These are phyloP conservation scores for Remersonia thermophila DNA, from an alignment of 2,329 filamentous ascomycete genomes.

Conservation along the genomic window DNA sequence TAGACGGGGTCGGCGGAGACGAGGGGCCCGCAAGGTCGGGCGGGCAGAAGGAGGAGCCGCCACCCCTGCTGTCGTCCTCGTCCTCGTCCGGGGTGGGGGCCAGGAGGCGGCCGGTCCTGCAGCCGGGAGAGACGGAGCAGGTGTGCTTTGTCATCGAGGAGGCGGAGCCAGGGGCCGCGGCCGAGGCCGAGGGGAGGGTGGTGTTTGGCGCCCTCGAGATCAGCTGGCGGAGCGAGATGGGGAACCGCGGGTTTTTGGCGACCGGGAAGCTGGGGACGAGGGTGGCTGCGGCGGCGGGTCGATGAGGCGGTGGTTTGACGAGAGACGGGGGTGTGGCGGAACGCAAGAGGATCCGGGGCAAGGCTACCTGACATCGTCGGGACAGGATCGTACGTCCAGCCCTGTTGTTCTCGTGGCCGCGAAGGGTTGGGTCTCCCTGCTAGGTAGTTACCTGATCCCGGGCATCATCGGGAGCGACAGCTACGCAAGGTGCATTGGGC, in stretches of 20 bases:
- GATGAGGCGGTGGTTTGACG: not conserved
- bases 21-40: no score
- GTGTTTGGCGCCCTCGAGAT: constrained; percentile 73
- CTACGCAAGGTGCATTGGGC: no score
- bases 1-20: no score
- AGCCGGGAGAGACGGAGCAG: constrained; percentile 53
- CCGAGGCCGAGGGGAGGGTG: constrained; percentile 41
- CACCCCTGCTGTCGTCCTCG: no score
- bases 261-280: constrained; percentile 67
- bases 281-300: constrained; percentile 4
- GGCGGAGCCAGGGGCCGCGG: constrained; percentile 23
- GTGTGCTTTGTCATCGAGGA: constrained; percentile 50
- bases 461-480: no score
- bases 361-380: no score
- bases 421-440: no score
- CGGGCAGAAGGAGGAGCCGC: constrained; percentile 25
- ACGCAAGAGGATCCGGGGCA: no score
- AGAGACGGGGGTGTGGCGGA: no score
- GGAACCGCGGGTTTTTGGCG: constrained; percentile 73
- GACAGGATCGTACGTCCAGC: no score
- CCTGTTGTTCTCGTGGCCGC: no score
- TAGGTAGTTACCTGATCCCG: no score
- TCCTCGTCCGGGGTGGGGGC: not conserved
- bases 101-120: constrained; percentile 39
- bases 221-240: constrained; percentile 82